phyloP scores from a whole-genome alignment of 345 rosid species.

The Acer yangbiense region DNA sequence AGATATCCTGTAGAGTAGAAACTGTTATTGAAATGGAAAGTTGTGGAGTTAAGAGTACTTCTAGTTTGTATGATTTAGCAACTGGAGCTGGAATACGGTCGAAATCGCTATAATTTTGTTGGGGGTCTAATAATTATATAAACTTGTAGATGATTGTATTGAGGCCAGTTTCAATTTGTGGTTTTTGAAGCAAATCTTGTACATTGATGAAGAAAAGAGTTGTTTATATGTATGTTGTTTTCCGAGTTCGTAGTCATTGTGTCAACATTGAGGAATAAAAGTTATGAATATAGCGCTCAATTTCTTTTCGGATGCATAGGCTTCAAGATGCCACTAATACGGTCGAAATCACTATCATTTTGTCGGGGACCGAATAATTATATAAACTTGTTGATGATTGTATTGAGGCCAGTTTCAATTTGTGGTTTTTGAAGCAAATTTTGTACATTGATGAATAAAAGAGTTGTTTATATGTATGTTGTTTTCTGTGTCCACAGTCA shows the following conservation, averaged over 20 bases:
- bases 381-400: not conserved
- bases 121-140: too few relatives aligned
- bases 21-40: slow-evolving; percentile 1
- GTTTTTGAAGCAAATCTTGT: not conserved
- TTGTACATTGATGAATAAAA: not conserved
- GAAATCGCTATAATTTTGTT: too few relatives aligned
- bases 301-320: too few relatives aligned
- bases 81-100: not conserved
- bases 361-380: not conserved
- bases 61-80: not conserved
- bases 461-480: not conserved
- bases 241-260: not conserved
- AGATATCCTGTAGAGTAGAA: not conserved
- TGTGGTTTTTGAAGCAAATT: not conserved
- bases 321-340: too few relatives aligned
- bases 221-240: not conserved
- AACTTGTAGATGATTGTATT: not conserved
- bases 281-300: not conserved
- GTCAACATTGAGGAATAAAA: not conserved
- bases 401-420: not conserved
- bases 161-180: not conserved
- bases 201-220: not conserved
- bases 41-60: not conserved
- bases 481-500: not conserved
- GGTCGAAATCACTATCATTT: not conserved